phyloP scores from a whole-genome alignment of 345 rosid species.

The Toxicodendron radicans region DNA sequence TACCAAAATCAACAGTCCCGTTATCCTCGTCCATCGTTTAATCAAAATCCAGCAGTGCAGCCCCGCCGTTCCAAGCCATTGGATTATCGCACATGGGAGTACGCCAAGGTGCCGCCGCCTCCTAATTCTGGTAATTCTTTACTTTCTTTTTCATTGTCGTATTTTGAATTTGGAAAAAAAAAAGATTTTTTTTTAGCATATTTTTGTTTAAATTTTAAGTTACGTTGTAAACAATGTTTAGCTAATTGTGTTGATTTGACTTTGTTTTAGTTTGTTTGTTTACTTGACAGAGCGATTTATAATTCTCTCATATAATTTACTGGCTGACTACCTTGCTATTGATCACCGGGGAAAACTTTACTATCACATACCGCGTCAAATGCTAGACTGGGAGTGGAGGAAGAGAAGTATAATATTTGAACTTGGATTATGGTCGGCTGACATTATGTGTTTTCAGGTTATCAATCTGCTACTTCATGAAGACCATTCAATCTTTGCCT shows the following conservation, averaged over 20 bases:
- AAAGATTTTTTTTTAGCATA: no score
- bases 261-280: conserved; percentile 19
- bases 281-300: conserved; percentile 66
- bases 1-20: no score
- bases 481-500: no score
- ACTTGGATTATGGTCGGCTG: conserved; percentile 90
- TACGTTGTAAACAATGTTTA: no score
- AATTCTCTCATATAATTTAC: conserved; percentile 79
- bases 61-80: conserved; percentile 42
- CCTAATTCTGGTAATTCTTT: conserved; percentile 52
- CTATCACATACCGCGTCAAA: conserved; percentile 70
- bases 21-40: no score
- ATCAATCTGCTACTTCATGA: not conserved
- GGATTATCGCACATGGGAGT: conserved; percentile 79
- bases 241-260: not conserved
- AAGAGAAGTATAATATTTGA: conserved; percentile 71
- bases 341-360: conserved; percentile 76
- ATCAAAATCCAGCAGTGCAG: no score
- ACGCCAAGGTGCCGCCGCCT: conserved; percentile 51
- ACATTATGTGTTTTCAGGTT: conserved; percentile 97
- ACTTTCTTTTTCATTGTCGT: not conserved
- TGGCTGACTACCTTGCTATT: conserved; percentile 90
- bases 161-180: not conserved
- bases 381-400: conserved; percentile 86
- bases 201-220: no score